Evolutionary conservation across 441 rosid species (phyloP).

Genomic region (Corymbia calophylla): DNA sequence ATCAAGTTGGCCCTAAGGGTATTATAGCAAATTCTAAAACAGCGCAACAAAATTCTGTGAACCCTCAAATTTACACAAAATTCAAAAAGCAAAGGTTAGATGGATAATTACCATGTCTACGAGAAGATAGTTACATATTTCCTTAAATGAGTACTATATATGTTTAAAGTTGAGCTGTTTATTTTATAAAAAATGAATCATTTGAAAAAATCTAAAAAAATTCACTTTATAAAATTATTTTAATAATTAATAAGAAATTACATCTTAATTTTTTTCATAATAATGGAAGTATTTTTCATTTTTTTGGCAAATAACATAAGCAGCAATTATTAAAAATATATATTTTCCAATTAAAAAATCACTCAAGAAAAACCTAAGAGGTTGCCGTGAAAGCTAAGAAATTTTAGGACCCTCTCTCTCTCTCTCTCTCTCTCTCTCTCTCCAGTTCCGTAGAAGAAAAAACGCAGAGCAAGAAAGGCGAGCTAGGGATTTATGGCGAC

Average conservation of each 20-base stretch:
- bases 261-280: background rate
- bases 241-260: background rate
- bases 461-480: background rate
- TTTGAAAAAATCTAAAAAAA: background rate
- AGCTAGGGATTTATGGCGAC: slow-evolving; percentile 1
- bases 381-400: background rate
- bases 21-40: background rate
- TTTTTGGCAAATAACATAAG: background rate
- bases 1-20: too few relatives aligned
- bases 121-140: background rate
- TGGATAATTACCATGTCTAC: background rate
- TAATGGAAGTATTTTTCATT: background rate
- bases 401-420: background rate
- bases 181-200: background rate
- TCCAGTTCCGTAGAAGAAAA: background rate
- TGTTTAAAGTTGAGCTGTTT: accelerated
- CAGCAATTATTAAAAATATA: too few relatives aligned
- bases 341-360: background rate
- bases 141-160: background rate
- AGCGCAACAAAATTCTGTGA: background rate
- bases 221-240: background rate
- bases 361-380: background rate
- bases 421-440: background rate
- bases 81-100: background rate
- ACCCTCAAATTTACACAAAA: background rate